Base-by-base conservation (phyloP, 257 asterid species). In the Ligustrum vulgare region DNA sequence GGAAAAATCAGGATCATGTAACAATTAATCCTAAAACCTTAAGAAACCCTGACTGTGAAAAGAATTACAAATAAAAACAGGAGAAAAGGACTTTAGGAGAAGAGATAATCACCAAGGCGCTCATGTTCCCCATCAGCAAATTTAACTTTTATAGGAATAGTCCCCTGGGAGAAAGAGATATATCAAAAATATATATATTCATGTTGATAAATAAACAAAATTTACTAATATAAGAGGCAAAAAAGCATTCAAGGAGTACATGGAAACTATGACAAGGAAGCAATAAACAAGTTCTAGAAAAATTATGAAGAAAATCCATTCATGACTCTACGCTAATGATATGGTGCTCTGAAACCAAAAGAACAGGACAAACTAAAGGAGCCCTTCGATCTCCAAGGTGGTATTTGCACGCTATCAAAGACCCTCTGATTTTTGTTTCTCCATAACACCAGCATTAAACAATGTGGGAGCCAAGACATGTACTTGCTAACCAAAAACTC, bases 81-180 rank as follows among this genome's bases (percentile, higher is more conserved):
- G 23, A 33, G 54, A 39, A 79, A 67, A 18, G 34, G 22, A 58
- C 35, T 39, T 37, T 58, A 35, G 58, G 69, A 34, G 71, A 80
- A 63, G 76, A 83, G 84, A 84, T 39, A 79, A 45, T 74, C 80
- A 92, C 97, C 97, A 67, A 84, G 81, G 77, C 97, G 97, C 47
- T 90, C 93, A 2, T 91, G 89, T 82, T 88, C 95, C 71, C 88
- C 89, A 12, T 84, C 96, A 73, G 98, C 98, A 79, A 85, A 92
- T 80, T 81, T 94, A 66, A 94, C 90, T 82, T 69, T 88, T 73
- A 94, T 58, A 67, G 96, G 94, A 77, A 72, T 37, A 84, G 36
- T 8, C 23, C 86, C 93, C 98, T 94, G 85, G 66, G 80, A 77
- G 71, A 68, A 66, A 71, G 37, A 69, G 32, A 65, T 16, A 69